Evolutionary conservation across 345 rosid genomes (phyloP).

Genomic region (Pistacia atlantica): DNA sequence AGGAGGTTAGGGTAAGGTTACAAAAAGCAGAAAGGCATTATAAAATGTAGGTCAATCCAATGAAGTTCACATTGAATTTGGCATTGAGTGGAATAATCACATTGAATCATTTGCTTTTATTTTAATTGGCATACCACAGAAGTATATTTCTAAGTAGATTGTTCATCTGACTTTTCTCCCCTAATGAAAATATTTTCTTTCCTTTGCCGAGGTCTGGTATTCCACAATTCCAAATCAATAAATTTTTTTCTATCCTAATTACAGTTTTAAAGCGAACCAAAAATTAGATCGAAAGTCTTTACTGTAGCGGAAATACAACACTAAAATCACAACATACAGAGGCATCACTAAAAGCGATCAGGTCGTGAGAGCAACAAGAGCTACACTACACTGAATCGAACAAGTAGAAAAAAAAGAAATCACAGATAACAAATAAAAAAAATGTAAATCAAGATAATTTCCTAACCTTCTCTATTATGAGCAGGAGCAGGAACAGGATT

Average conservation of each 20-base stretch:
- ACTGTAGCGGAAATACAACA: background rate
- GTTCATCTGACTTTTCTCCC: background rate
- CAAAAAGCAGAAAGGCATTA: background rate
- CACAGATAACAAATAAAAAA: background rate
- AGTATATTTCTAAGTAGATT: background rate
- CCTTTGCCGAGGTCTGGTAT: background rate
- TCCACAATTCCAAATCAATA: background rate
- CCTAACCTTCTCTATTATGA: constrained; percentile 5
- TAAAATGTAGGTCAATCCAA: background rate
- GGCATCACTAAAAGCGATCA: too few species aligned
- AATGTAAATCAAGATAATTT: background rate
- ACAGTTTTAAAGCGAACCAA: background rate
- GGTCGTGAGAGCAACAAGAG: background rate
- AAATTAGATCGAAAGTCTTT: background rate
- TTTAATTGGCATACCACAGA: background rate
- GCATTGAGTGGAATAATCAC: background rate
- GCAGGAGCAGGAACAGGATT: background rate
- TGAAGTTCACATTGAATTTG: background rate
- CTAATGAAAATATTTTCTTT: background rate
- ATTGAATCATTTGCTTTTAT: background rate
- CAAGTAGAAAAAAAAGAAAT: background rate
- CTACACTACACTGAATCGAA: background rate
- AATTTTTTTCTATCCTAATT: background rate
- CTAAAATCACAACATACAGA: too few species aligned
- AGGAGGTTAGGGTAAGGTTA: background rate